A percentile compares a stretch with the other conserved stretches of the same genome.
phyloP scores from a whole-genome alignment of 768 basidiomycete genomes.

The Leccinum subtestaceum region DNA sequence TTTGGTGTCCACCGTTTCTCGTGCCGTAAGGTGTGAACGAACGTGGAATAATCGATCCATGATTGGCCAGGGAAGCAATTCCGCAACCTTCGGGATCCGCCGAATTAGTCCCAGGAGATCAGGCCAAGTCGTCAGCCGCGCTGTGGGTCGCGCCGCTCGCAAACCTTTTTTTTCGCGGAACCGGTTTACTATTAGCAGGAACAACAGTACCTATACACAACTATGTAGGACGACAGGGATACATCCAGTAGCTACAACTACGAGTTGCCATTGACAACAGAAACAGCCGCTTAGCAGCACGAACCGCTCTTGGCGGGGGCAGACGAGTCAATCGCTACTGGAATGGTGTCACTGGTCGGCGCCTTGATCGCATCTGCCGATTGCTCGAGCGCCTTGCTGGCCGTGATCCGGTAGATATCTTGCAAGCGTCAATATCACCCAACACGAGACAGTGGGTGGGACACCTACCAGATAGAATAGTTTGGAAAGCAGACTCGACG shows the following conservation, averaged over 20 bases:
- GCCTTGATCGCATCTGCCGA: constrained; percentile 75
- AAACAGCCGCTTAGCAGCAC: constrained; percentile 51
- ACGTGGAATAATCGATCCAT: constrained; percentile 83
- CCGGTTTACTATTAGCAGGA: constrained; percentile 22
- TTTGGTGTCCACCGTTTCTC: constrained; percentile 76
- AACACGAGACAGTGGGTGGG: neutral
- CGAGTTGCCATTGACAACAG: constrained; percentile 3
- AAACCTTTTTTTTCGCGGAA: constrained; percentile 55
- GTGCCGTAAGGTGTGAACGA: constrained; percentile 58
- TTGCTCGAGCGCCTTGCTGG: constrained; percentile 91
- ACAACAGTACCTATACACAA: constrained; percentile 28
- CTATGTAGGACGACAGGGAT: constrained; percentile 8
- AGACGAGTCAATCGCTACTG: constrained; percentile 66
- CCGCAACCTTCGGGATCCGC: constrained; percentile 82
- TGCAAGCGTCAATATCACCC: constrained; percentile 6
- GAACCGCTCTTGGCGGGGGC: constrained; percentile 50
- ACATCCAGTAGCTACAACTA: neutral
- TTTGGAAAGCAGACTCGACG: constrained; percentile 97
- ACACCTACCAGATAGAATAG: constrained; percentile 80
- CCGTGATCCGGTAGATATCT: constrained; percentile 99
- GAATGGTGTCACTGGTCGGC: constrained; percentile 79
- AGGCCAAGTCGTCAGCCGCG: constrained; percentile 85
- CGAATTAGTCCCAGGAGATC: constrained; percentile 93
- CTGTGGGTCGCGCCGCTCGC: constrained; percentile 68
- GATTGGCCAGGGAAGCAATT: constrained; percentile 91